Percentiles rank a stretch among this genome's conserved stretches.
phyloP scores from a whole-genome alignment of 495 filamentous ascomycete genomes.

The Annulohypoxylon stygium region DNA sequence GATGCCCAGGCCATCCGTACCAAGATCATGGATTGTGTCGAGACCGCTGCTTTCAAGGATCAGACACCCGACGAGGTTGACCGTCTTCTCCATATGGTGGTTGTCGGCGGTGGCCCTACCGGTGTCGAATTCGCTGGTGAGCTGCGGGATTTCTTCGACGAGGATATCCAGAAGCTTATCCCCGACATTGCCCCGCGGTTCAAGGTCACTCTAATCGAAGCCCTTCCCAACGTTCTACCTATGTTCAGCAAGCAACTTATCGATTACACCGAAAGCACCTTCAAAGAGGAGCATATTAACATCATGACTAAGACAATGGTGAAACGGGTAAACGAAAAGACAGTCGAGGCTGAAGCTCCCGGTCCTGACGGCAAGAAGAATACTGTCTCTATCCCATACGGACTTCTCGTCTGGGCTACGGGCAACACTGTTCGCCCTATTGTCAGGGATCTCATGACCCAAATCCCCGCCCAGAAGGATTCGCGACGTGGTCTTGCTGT shows the following conservation, averaged over 20 bases:
- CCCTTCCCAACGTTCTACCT: conserved; percentile 96
- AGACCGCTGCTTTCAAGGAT: conserved; percentile 98
- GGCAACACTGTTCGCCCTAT: conserved; percentile 93
- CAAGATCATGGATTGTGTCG: conserved; percentile 99
- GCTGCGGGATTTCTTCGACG: conserved; percentile 97
- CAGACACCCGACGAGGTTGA: conserved; percentile 90
- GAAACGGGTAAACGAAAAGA: conserved; percentile 95
- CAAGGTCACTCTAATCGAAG: conserved; percentile 96
- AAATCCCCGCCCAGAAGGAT: conserved; percentile 94
- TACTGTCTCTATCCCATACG: conserved; percentile 87
- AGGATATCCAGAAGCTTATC: conserved; percentile 97
- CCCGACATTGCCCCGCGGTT: conserved; percentile 95
- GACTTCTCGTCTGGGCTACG: conserved; percentile 97
- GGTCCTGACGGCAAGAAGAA: conserved; percentile 89
- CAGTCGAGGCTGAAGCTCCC: conserved; percentile 89
- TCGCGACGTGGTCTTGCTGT: conserved; percentile 94
- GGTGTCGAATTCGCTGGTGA: conserved; percentile 99
- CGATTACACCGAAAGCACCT: conserved; percentile 98
- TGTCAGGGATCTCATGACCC: conserved; percentile 88
- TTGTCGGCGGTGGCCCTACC: conserved; percentile 97
- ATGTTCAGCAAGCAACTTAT: conserved; percentile 99
- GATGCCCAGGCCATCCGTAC: conserved; percentile 97
- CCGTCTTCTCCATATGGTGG: conserved; percentile 98
- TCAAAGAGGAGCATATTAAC: conserved; percentile 97
- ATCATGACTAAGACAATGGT: conserved; percentile 99